Evolutionary conservation across 2,329 filamentous ascomycete species (phyloP), one percentile per base, ranked within the genome.

Genomic region (Trichoderma sp.): DNA sequence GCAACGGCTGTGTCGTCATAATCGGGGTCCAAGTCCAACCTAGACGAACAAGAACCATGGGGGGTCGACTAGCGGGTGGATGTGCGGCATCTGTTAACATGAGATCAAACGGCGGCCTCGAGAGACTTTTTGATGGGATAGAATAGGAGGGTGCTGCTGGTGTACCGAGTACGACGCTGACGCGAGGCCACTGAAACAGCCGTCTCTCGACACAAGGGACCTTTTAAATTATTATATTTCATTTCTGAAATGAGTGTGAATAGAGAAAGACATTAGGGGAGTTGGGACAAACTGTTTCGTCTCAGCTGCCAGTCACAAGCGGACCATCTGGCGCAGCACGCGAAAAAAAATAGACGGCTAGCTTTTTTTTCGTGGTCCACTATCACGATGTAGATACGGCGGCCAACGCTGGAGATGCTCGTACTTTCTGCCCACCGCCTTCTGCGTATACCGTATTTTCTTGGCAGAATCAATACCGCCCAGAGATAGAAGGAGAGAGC

Each of bases 1-100:
- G 55, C 34, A 23, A 47, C 26, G 15, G 23, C 65, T 26, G 57
- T 68, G 66, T 68, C 70, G 64, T 72, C 70, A 72, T 72, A 63
- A 12, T 68, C 58, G 59, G 65, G 65, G 55, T 59, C 59, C 53
- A 66, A 17, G 53, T 36, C 58, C 55, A 66, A 12, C 53, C 28
- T 23, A 53, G 34, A 23, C 43, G 13, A 43, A 58, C 28, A 39
- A 32, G 32, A 39, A 7, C 28, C 11, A 58, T 32, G 3, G 30
- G 36, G 50, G 64, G 9, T 30, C 15, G 62, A n/a, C 39, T 20
- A 32, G 32, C 50, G 6, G 32, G 64, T 55, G 47, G 30, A 57
- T 55, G 34, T 26, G 11, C 15, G 28, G 50, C 13, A 39, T 47
- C 61, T 47, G 50, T 39, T 7, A 36, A 57, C 30, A 50, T 28